These are phyloP conservation scores for Stemphylium vesicarium DNA, from an alignment of 2,329 filamentous ascomycete genomes.

Conservation along the genomic window DNA sequence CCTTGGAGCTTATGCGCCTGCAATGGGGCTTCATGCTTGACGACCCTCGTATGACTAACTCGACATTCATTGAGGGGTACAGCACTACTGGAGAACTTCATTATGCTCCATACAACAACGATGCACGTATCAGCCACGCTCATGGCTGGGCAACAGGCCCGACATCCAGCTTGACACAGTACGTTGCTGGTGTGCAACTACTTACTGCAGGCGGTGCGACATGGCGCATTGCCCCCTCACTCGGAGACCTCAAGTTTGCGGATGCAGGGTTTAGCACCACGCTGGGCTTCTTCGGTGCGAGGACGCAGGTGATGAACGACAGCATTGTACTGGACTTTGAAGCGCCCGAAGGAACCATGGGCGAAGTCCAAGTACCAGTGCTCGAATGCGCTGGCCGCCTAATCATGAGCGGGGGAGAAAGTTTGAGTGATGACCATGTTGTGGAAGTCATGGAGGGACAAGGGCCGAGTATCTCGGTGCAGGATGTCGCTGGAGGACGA, in stretches of 20 bases:
- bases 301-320: constrained; percentile 25
- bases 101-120: constrained; percentile 59
- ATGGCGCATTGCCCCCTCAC: constrained; percentile 47
- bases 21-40: constrained; percentile 65
- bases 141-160: constrained; percentile 61
- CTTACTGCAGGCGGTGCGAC: constrained; percentile 44
- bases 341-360: constrained; percentile 38
- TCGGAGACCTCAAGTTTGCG: constrained; percentile 45
- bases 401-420: constrained; percentile 24
- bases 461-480: constrained; percentile 17
- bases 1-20: constrained; percentile 53
- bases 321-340: constrained; percentile 36
- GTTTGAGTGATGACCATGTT: constrained; percentile 22
- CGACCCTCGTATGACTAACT: constrained; percentile 60
- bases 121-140: constrained; percentile 56
- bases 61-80: constrained; percentile 61
- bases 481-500: constrained; percentile 28
- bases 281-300: constrained; percentile 48
- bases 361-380: constrained; percentile 35
- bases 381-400: constrained; percentile 28
- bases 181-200: constrained; percentile 52
- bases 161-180: constrained; percentile 52
- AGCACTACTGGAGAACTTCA: constrained; percentile 54
- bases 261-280: constrained; percentile 49
- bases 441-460: constrained; percentile 24